phyloP scores from a whole-genome alignment of 2,329 filamentous ascomycete genomes.

The Colletotrichum higginsianum region DNA sequence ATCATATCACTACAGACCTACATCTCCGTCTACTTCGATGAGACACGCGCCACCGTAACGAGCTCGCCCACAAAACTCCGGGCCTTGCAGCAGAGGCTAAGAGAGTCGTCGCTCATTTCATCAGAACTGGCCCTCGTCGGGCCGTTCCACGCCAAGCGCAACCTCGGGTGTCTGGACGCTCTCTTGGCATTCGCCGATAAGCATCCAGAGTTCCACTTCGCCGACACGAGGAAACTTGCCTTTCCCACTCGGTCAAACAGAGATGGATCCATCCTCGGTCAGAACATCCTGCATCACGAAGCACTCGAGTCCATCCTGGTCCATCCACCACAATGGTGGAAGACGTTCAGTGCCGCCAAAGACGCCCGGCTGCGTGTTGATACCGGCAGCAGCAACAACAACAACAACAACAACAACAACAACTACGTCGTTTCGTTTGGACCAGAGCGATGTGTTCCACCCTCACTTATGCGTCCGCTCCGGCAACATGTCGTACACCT shows the following conservation, averaged over 20 bases:
- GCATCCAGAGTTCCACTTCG: constrained; percentile 50
- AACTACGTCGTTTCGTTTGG: constrained; percentile 51
- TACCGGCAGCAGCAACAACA: neutral
- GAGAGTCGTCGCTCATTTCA: constrained; percentile 38
- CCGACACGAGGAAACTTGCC: constrained; percentile 48
- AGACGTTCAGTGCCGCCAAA: constrained; percentile 47
- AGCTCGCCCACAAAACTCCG: constrained; percentile 42
- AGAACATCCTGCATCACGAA: constrained; percentile 47
- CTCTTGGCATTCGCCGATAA: neutral
- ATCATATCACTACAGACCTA: constrained; percentile 49
- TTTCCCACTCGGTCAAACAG: constrained; percentile 43
- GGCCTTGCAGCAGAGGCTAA: constrained; percentile 46
- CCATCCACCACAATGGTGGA: constrained; percentile 53
- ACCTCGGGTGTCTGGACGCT: neutral
- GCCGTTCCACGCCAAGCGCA: constrained; percentile 50
- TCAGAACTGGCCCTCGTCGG: constrained; percentile 51
- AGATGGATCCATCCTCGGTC: constrained; percentile 41
- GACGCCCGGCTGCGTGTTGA: constrained; percentile 38
- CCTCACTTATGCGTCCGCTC: constrained; percentile 48
- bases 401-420: neutral
- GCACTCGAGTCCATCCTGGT: constrained; percentile 55
- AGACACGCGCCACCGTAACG: constrained; percentile 55
- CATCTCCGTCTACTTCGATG: constrained; percentile 55
- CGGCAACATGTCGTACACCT: constrained; percentile 44
- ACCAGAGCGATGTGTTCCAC: constrained; percentile 55